These are phyloP conservation scores for Sporothrix pseudoabietina DNA, from an alignment of 2,329 filamentous ascomycete species.

Conservation along the genomic window DNA sequence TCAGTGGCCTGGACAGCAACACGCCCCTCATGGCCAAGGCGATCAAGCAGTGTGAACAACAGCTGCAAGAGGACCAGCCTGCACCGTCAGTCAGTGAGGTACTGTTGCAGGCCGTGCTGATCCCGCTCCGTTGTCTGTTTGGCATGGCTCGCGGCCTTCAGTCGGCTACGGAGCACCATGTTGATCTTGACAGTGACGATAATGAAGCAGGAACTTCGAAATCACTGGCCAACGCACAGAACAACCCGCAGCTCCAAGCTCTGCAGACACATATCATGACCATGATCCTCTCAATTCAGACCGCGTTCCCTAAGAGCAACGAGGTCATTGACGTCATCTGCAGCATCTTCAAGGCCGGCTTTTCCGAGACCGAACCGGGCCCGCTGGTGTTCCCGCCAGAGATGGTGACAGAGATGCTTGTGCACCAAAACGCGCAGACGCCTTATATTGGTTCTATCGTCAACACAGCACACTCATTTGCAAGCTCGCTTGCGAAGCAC, in stretches of 20 bases:
- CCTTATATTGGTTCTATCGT: constrained; percentile 70
- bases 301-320: constrained; percentile 58
- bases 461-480: constrained; percentile 70
- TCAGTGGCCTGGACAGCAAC: constrained; percentile 30
- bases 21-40: constrained; percentile 35
- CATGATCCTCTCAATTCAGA: constrained; percentile 52
- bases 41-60: constrained; percentile 34
- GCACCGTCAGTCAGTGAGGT: constrained; percentile 46
- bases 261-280: constrained; percentile 53
- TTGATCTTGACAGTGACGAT: constrained; percentile 51
- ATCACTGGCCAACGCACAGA: constrained; percentile 7
- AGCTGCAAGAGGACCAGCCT: constrained; percentile 25
- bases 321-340: constrained; percentile 75
- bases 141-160: constrained; percentile 74
- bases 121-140: constrained; percentile 67
- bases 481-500: constrained; percentile 59
- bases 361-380: constrained; percentile 71
- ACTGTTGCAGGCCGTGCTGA: constrained; percentile 53
- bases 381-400: constrained; percentile 74
- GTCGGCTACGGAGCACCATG: constrained; percentile 66
- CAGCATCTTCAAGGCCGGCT: constrained; percentile 70
- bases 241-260: constrained; percentile 36
- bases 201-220: not conserved
- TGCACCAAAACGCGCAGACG: constrained; percentile 59
- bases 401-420: constrained; percentile 67